Conservation (phyloP, 208 protist species). For the Herpetomonas samuelpessoai region DNA sequence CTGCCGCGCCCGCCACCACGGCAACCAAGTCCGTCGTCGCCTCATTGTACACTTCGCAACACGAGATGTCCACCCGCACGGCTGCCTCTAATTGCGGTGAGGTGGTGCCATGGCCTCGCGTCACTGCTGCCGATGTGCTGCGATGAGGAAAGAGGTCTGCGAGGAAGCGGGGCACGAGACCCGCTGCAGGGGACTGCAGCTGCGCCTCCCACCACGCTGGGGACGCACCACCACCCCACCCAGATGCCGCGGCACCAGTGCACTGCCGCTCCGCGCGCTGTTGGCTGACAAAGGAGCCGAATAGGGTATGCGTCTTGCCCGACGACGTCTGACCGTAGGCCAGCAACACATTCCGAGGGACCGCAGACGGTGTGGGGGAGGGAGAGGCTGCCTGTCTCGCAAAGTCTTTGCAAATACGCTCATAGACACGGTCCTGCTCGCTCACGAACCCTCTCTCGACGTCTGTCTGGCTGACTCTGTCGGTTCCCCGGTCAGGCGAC, state of each 20-base stretch:
- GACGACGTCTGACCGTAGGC: constrained; percentile 84
- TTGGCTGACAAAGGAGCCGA: constrained; percentile 22
- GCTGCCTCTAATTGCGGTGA: background rate
- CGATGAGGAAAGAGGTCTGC: constrained; percentile 28
- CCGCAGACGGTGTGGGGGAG: background rate
- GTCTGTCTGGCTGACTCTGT: background rate
- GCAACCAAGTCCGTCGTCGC: constrained; percentile 64
- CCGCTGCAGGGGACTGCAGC: constrained; percentile 14
- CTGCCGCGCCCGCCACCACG: constrained; percentile 13
- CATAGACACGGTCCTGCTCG: constrained; percentile 1
- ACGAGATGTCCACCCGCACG: constrained; percentile 53
- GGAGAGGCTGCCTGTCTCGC: background rate
- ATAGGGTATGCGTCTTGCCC: constrained; percentile 85
- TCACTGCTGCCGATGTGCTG: background rate
- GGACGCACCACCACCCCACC: too few relatives aligned
- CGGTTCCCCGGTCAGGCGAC: too few relatives aligned
- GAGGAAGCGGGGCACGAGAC: constrained; percentile 59
- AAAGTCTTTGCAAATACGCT: constrained; percentile 1
- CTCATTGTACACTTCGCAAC: constrained; percentile 84
- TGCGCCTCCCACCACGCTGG: background rate
- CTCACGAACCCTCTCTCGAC: background rate
- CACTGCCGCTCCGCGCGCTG: too few relatives aligned
- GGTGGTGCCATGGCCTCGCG: too few relatives aligned
- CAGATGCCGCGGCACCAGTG: too few relatives aligned
- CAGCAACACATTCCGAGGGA: constrained; percentile 32